Evolutionary conservation across 2,329 filamentous ascomycete species (phyloP).

Genomic region (Geoglossum cookeanum): DNA sequence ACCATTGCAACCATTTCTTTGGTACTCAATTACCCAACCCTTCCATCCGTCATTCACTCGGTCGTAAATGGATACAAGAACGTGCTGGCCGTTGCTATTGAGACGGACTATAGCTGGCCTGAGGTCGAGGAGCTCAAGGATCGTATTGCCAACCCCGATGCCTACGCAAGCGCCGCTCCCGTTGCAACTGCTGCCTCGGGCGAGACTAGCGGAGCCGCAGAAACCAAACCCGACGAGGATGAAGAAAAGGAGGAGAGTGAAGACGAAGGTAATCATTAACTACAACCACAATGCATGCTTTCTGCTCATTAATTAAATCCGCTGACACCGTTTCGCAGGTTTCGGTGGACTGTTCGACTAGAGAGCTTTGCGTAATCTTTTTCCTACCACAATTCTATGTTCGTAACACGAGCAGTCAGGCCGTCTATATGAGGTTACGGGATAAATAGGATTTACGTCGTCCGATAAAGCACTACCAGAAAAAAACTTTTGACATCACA

Average conservation of each 20-base stretch:
- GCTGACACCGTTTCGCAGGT: conserved; percentile 22
- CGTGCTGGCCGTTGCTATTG: conserved; percentile 67
- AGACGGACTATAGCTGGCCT: conserved; percentile 84
- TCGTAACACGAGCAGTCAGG: not conserved
- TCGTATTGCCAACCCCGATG: conserved; percentile 96
- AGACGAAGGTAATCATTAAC: conserved; percentile 32
- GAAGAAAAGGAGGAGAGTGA: conserved; percentile 48
- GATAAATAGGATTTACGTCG: not conserved
- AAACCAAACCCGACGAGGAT: conserved; percentile 36
- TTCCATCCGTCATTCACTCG: conserved; percentile 92
- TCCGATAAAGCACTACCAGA: not conserved
- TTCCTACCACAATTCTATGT: not conserved
- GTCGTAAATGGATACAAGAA: conserved; percentile 98
- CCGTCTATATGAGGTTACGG: not conserved
- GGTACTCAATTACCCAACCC: conserved; percentile 83
- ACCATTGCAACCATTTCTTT: conserved; percentile 84
- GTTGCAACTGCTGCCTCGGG: conserved; percentile 37
- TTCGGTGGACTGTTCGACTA: conserved; percentile 70
- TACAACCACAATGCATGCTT: not conserved
- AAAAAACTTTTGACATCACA: not conserved
- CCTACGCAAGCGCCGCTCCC: conserved; percentile 72
- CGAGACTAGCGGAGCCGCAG: conserved; percentile 30
- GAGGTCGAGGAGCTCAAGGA: conserved; percentile 98
- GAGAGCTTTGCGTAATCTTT: not conserved
- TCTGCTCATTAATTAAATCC: not conserved